Conservation (phyloP, 108 stramenopile species). For the Nannochloropsis oceanica region DNA sequence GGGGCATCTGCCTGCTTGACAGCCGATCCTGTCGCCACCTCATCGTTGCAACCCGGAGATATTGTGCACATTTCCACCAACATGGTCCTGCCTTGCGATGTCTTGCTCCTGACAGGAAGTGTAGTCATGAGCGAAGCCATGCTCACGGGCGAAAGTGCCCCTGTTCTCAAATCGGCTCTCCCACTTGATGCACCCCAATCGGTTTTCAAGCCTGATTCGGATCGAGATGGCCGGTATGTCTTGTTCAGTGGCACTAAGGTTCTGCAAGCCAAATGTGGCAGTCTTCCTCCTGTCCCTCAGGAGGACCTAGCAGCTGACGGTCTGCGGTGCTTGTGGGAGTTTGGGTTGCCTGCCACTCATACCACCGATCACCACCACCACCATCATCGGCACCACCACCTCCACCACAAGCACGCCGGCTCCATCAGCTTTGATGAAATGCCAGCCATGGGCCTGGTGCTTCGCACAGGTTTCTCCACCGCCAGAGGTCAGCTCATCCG, state of each 20-base stretch:
- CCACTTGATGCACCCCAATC: neutral
- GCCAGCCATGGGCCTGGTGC: neutral
- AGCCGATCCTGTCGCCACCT: neutral
- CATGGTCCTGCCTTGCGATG: constrained; percentile 55
- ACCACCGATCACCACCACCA: neutral
- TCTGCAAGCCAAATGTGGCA: neutral
- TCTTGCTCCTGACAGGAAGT: constrained; percentile 57
- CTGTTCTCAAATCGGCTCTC: constrained; percentile 61
- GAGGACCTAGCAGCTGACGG: neutral
- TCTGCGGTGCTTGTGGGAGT: neutral
- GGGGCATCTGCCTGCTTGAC: neutral
- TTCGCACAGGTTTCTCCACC: neutral
- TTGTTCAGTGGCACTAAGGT: neutral
- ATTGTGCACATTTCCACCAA: neutral
- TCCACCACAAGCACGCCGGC: neutral
- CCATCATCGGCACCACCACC: neutral
- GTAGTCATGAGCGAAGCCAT: constrained; percentile 83
- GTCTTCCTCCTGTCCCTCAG: neutral
- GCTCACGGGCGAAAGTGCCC: constrained; percentile 83
- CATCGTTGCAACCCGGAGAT: neutral
- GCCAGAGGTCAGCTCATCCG: neutral
- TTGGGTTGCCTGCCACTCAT: neutral
- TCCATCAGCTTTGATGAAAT: neutral
- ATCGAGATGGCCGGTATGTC: neutral
- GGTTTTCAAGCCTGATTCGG: neutral